These are phyloP conservation scores for Stachybotrys chartarum DNA, from an alignment of 2,329 filamentous ascomycete genomes.

Conservation along the genomic window DNA sequence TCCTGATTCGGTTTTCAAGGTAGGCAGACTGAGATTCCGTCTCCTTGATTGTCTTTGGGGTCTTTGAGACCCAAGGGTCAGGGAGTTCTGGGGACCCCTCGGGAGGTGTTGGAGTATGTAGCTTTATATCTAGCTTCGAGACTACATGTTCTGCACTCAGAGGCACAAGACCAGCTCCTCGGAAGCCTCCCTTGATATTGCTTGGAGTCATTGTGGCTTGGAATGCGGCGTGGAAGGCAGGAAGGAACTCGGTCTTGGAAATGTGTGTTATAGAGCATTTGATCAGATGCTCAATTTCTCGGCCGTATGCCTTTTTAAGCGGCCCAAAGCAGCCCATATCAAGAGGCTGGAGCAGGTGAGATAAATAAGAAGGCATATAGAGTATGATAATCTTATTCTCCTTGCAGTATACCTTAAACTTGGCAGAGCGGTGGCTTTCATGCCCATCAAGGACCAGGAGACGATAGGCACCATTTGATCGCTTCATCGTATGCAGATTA, in stretches of 20 bases:
- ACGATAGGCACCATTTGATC: background rate
- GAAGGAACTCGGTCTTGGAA: background rate
- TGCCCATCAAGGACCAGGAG: background rate
- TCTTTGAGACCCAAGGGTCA: constrained; percentile 1
- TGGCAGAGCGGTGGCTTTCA: background rate
- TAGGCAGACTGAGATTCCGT: constrained; percentile 2
- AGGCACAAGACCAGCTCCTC: background rate
- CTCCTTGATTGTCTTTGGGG: background rate
- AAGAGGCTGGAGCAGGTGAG: background rate
- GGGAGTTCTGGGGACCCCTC: background rate
- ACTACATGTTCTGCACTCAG: background rate
- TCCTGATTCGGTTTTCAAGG: constrained; percentile 2
- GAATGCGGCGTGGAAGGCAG: background rate
- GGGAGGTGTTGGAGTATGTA: background rate
- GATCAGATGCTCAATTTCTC: background rate
- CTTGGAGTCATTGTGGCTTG: background rate
- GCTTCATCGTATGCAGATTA: background rate
- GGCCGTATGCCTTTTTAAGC: background rate
- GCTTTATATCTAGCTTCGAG: background rate
- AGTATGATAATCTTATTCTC: background rate
- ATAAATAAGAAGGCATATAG: background rate
- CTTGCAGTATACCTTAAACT: background rate
- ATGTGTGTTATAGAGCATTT: background rate
- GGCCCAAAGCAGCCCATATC: background rate
- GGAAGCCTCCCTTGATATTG: background rate